Base-by-base conservation (phyloP, 495 filamentous ascomycete genomes). In the Hypomontagnella monticulosa region DNA sequence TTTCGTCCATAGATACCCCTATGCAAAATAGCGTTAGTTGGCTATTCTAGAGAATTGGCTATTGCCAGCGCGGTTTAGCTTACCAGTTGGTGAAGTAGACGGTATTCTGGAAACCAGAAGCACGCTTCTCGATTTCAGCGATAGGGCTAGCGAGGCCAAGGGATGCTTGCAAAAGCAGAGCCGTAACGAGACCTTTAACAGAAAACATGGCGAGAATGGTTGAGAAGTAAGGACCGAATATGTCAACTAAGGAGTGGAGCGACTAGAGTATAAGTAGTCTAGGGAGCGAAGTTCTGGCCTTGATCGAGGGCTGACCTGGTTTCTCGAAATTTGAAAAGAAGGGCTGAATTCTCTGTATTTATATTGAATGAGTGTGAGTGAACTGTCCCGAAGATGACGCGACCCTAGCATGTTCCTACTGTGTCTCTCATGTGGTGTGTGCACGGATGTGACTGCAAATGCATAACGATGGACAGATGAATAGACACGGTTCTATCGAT, bases 1-100 rank as follows among this genome's bases (percentile, higher is more conserved):
- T 91, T 87, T 66, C 93, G 83, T 41, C 84, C 91, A 70, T 96
- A 96, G 64, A 96, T 96, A 33, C 88, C 91, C 93, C 92, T 80
- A 27, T 10, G 23, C 54, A 16, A 4, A 5, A 8, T 27, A 4
- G 9, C 34, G 53, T 72, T 50, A 76, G 61, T 20, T 19, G 14
- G 8, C 0, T 4, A n/a, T 12, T 2, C 1, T n/a, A 7, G 51
- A 46, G 36, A 48, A 2, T 0, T 11, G 5, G 0, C 14, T n/a
- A n/a, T n/a, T n/a, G n/a, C n/a, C n/a, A 42, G 9, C 12, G 18
- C 14, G 14, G 23, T 27, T 2, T 33, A n/a, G 40, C 70, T 54
- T 34, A 79, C 79, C 80, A 80, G 74, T 81, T 82, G n/a, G 77
- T 76, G 50, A 80, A 81, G 61, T 82, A 82, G 9, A 81, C 80